phyloP scores from a whole-genome alignment of 306 rosid genomes.

The Trifolium repens region DNA sequence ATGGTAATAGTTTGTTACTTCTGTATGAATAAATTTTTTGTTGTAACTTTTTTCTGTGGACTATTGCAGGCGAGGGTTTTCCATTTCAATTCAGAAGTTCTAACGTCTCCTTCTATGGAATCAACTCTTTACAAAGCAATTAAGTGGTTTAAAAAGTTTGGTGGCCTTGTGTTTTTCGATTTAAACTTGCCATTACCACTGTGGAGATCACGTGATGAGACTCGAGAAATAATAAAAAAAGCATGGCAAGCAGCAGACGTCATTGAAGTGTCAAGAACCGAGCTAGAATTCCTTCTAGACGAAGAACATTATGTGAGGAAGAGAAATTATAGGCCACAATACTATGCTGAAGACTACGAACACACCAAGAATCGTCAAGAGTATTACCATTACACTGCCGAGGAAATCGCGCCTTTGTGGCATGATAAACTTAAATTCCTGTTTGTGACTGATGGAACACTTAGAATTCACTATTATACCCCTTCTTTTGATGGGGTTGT shows the following conservation, averaged over 20 bases:
- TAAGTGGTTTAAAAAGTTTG: conserved; percentile 52
- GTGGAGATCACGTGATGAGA: conserved; percentile 83
- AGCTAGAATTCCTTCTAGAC: conserved; percentile 89
- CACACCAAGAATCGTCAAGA: conserved; percentile 73
- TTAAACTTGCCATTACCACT: conserved; percentile 72
- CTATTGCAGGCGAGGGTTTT: conserved; percentile 55
- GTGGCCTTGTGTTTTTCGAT: conserved; percentile 68
- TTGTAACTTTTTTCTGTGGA: conserved; percentile 33
- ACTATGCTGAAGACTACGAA: conserved; percentile 72
- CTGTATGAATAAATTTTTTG: conserved; percentile 21
- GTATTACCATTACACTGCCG: conserved; percentile 75
- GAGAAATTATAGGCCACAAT: conserved; percentile 78
- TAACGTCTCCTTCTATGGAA: conserved; percentile 44
- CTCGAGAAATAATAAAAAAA: conserved; percentile 60
- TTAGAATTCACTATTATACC: conserved; percentile 81
- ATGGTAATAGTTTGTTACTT: conserved; percentile 9
- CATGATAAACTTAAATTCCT: conserved; percentile 70
- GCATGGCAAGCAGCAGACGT: conserved; percentile 85
- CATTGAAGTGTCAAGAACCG: conserved; percentile 79
- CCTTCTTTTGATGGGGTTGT: conserved; percentile 77
- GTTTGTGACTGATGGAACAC: conserved; percentile 85
- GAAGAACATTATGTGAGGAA: conserved; percentile 72
- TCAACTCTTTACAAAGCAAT: conserved; percentile 49
- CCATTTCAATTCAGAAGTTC: conserved; percentile 69
- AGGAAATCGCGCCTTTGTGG: conserved; percentile 84